A percentile compares a stretch with the other conserved stretches of the same genome.
Evolutionary conservation across 2,329 filamentous ascomycete genomes (phyloP).

Genomic region (Stachybotrys elegans): DNA sequence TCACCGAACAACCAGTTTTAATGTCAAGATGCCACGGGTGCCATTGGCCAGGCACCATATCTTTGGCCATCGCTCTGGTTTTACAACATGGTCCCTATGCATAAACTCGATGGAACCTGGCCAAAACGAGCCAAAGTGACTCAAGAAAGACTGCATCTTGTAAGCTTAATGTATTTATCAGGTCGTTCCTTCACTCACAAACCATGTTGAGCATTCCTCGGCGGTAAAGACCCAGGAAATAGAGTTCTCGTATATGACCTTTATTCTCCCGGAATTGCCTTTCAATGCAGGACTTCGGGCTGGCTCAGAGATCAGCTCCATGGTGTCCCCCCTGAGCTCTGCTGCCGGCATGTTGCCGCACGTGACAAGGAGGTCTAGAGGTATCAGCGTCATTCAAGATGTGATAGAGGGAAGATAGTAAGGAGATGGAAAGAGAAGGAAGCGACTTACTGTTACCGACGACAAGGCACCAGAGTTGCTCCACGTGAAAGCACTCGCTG

Average conservation of each 20-base stretch:
- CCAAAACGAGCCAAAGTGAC: conserved; percentile 39
- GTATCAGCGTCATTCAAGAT: conserved; percentile 2
- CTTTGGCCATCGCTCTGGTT: conserved; percentile 21
- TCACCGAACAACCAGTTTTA: neutral
- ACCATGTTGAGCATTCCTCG: conserved; percentile 38
- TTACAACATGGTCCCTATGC: conserved; percentile 22
- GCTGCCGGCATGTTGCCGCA: conserved; percentile 31
- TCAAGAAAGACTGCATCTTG: conserved; percentile 27
- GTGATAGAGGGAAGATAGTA: neutral
- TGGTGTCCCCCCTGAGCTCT: conserved; percentile 24
- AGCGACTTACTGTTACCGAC: conserved; percentile 34
- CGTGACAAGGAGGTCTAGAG: conserved; percentile 32
- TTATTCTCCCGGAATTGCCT: conserved; percentile 18
- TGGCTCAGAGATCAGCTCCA: conserved; percentile 25
- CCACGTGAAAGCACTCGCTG: conserved; percentile 40
- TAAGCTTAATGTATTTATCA: too few relatives aligned
- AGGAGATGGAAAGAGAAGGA: neutral
- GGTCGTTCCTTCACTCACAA: conserved; percentile 28
- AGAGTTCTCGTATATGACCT: conserved; percentile 27
- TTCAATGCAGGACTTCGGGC: conserved; percentile 12
- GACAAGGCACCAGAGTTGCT: conserved; percentile 42
- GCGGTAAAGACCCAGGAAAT: conserved; percentile 33
- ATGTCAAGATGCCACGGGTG: conserved; percentile 10
- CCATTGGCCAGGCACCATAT: conserved; percentile 21
- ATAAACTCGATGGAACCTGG: conserved; percentile 31